Conservation (phyloP, 2,329 filamentous ascomycete genomes). For the Verticillium albo-atrum region DNA sequence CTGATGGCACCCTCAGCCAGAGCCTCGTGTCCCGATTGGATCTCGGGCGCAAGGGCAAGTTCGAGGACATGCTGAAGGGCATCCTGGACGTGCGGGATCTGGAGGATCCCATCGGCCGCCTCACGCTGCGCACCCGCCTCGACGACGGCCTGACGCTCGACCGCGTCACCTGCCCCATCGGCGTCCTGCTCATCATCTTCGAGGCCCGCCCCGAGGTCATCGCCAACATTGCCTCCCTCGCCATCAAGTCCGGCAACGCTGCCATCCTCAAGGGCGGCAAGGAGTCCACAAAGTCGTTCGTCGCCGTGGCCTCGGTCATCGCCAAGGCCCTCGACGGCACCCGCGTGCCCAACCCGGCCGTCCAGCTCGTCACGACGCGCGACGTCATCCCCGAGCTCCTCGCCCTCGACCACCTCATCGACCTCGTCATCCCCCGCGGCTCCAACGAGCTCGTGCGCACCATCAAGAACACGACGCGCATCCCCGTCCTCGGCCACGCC, state of each 20-base stretch:
- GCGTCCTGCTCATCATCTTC: conserved; percentile 97
- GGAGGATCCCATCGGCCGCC: conserved; percentile 83
- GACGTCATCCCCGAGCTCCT: conserved; percentile 89
- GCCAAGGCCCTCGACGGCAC: conserved; percentile 69
- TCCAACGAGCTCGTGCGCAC: conserved; percentile 86
- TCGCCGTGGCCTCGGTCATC: conserved; percentile 83
- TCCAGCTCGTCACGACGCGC: conserved; percentile 91
- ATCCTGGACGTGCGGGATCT: conserved; percentile 83
- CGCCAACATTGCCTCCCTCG: conserved; percentile 92
- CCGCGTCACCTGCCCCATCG: conserved; percentile 88
- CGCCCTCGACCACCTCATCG: conserved; percentile 79
- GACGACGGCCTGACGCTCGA: conserved; percentile 84
- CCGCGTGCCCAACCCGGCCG: conserved; percentile 75
- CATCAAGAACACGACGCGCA: conserved; percentile 86
- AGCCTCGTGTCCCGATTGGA: conserved; percentile 87
- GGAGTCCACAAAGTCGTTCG: conserved; percentile 92
- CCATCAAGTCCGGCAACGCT: conserved; percentile 95
- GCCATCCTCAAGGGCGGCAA: conserved; percentile 96
- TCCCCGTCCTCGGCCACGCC: conserved; percentile 93
- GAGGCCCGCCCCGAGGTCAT: conserved; percentile 97
- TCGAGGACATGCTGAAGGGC: conserved; percentile 95
- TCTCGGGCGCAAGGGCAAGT: conserved; percentile 82
- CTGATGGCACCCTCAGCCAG: conserved; percentile 70
- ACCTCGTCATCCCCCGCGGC: conserved; percentile 90
- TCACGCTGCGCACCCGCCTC: conserved; percentile 77